Conservation (phyloP, 2,329 filamentous ascomycete species). For the Xylariales sp. region DNA sequence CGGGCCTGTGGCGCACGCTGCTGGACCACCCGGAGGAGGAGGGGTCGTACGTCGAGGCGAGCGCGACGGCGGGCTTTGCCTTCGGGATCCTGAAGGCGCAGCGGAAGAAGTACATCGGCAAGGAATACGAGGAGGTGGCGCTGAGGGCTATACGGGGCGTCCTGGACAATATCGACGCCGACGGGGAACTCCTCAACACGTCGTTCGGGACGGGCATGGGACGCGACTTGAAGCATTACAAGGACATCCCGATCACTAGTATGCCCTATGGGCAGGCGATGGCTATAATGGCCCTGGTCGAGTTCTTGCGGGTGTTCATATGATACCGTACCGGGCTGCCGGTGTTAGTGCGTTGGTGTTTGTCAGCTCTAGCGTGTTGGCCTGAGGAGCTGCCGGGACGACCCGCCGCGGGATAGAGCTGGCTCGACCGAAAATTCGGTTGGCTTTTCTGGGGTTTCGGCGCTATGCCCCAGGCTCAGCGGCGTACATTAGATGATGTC, state of each 20-base stretch:
- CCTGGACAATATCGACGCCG: conserved; percentile 70
- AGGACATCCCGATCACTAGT: conserved; percentile 78
- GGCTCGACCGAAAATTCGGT: neutral
- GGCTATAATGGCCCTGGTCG: conserved; percentile 84
- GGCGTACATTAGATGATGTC: neutral
- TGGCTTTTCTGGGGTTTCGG: neutral
- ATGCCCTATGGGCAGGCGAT: conserved; percentile 90
- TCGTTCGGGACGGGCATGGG: conserved; percentile 87
- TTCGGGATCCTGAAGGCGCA: conserved; percentile 82
- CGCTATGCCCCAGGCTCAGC: neutral
- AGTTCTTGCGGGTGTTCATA: conserved; percentile 72
- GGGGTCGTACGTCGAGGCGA: conserved; percentile 80
- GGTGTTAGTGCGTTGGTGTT: neutral
- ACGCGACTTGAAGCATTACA: conserved; percentile 77
- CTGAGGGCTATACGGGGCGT: conserved; percentile 75
- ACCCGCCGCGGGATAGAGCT: neutral
- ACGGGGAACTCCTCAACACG: conserved; percentile 78
- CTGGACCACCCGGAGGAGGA: conserved; percentile 73
- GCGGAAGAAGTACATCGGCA: conserved; percentile 74
- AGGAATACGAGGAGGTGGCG: conserved; percentile 70
- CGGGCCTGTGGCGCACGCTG: conserved; percentile 79
- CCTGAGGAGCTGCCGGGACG: neutral
- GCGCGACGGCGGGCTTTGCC: conserved; percentile 83
- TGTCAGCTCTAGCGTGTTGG: neutral
- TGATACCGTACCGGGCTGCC: conserved; percentile 33